Conservation (phyloP, 148 eudicot species). For the Agrostemma githago region DNA sequence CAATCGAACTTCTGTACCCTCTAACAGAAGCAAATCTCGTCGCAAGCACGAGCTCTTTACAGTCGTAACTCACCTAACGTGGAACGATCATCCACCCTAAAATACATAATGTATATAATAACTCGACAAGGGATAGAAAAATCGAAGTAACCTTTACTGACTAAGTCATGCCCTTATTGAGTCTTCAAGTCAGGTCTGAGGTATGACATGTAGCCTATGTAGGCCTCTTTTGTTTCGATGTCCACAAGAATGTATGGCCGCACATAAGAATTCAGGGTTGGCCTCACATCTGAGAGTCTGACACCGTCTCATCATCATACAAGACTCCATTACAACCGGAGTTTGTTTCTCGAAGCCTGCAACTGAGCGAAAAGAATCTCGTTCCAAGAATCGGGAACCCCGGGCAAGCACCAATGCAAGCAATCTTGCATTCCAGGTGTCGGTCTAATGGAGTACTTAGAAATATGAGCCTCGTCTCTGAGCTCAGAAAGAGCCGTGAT, state of each 20-base stretch:
- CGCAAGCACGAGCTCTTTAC: slow-evolving; percentile 7
- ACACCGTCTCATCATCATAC: not conserved
- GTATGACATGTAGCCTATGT: not conserved
- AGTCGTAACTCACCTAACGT: not conserved
- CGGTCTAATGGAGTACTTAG: slow-evolving; percentile 52
- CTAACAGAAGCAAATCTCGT: not conserved
- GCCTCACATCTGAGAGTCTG: not conserved
- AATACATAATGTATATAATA: not conserved
- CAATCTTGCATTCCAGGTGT: slow-evolving; percentile 60
- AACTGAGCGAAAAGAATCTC: slow-evolving; percentile 59
- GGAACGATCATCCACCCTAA: not conserved
- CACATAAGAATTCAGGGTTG: not conserved
- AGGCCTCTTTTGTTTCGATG: not conserved
- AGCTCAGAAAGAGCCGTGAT: slow-evolving; percentile 64
- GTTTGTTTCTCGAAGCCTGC: slow-evolving; percentile 20
- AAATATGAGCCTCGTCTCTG: slow-evolving; percentile 74
- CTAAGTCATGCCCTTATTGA: not conserved
- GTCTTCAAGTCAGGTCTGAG: not conserved
- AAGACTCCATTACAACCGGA: not conserved
- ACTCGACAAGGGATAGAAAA: not conserved
- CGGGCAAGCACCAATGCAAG: slow-evolving; percentile 83
- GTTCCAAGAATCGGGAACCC: slow-evolving; percentile 78
- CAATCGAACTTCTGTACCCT: not conserved
- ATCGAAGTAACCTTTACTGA: not conserved
- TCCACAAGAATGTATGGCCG: not conserved